Evolutionary conservation across 257 asterid genomes (phyloP), one percentile per base, ranked within the genome.

Genomic region (Penstemon eatonii): DNA sequence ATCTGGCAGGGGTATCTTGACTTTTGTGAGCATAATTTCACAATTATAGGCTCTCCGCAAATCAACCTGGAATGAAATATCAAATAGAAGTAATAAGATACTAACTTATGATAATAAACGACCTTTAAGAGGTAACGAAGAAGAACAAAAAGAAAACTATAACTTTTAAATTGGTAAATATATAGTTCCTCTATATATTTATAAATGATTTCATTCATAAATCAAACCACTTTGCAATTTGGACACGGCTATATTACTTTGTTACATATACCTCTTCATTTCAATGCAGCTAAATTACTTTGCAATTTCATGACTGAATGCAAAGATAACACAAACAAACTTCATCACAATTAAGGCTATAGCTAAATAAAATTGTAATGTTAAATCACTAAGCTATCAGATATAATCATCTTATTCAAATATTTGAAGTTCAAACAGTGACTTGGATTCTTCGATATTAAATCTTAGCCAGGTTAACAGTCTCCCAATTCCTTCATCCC

Each of bases 11-110:
- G 97, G 95, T 67, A 93, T 93, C 79, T 90, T 93, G 69, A 93
- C 81, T 82, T 93, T 93, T 67, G 98, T 86, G 73, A 93, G 98
- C 98, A 93, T 93, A 69, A 93, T 93, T 76, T 93, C 98, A 76
- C 98, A 93, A 74, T 93, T 93, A 79, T 93, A 93, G 43, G 98
- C 98, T 78, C 98, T 83, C 4, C 98, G 97, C 79, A 88, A 69
- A 76, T 93, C 98, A 79, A 93, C 82, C 98, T 93, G 89, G 64
- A 61, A 74, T 66, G 74, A 60, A 71, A 78, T 70, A 60, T 5
- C 56, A 56, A 45, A 67, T 46, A 9, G 51, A 72, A 74, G 55
- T 41, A 60, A 72, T 68, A 55, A 70, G 74, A 39, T 64, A 49
- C 46, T 33, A 66, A 52, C 33, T 54, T 42, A 74, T 41, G 43